Evolutionary conservation across 495 filamentous ascomycete genomes (phyloP), one percentile per base, ranked within the genome.

Genomic region (Tuber umbilicatum): DNA sequence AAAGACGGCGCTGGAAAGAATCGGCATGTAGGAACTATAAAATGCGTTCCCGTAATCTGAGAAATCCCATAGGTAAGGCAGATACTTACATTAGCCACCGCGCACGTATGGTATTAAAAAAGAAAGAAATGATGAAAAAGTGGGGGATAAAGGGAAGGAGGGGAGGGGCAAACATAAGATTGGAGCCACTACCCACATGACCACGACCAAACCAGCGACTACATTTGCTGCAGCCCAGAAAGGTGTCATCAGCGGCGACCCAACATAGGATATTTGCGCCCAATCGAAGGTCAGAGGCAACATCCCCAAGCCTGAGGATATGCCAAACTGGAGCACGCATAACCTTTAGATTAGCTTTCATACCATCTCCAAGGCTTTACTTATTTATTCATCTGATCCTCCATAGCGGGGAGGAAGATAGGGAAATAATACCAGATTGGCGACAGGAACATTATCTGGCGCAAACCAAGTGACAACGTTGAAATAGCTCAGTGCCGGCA

Each of bases 141-240:
- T 60, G 17, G 27, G 10, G 23, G 16, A 40, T 40, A 40, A 40
- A 9, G 39, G 7, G 39, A 39, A 17, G 27, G 31, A 23, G 7
- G 37, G 47, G 23, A 38, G 68, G 21, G 42, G 60, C 73, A 74
- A 83, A 86, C 87, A 94, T 81, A 92, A 84, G 40, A 94, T 87
- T 12, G 93, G 93, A 19, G 92, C 93, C 42, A 94, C 85, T 47
- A 97, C 85, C 93, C 93, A 97, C 90, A 94, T 97, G 67, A 97
- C 92, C 35, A 94, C 83, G 3, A 93, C 89, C 75, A 97, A 87
- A 2, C 93, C 93, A 38, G 90, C 90, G 70, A 97, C 89, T 37
- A 97, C 93, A 82, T 97, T 97, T 77, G 93, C 86, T 2, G 93
- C 92, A 9, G 94, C 94, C 94, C 94, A 97, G 81, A 94, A 97